phyloP scores from a whole-genome alignment of 176 grass and related monocot species.

The Triticum urartu region DNA sequence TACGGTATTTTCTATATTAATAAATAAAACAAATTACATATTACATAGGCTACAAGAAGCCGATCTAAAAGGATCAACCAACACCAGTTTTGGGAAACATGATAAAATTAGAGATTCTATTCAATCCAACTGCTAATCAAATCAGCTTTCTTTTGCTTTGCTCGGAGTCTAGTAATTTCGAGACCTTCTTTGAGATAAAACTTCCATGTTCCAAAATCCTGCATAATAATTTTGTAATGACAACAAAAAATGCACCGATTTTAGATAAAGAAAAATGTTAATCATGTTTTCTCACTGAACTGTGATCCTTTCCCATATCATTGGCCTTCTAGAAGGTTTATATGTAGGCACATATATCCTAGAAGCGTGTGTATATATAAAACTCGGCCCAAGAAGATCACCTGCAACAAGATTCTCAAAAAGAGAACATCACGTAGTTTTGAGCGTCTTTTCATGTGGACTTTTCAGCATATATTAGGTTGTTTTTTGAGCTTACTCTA shows the following conservation, averaged over 20 bases:
- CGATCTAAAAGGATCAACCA: no score
- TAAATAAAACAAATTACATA: no score
- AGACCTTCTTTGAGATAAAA: no score
- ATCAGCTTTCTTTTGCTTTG: no score
- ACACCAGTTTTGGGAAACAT: no score
- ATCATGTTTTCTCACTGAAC: neutral
- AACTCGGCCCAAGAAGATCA: slow-evolving; percentile 15
- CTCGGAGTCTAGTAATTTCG: no score
- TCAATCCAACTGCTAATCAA: no score
- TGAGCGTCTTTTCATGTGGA: slow-evolving; percentile 23
- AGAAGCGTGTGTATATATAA: neutral
- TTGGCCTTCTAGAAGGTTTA: slow-evolving; percentile 26
- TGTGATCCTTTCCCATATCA: neutral
- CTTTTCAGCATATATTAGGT: slow-evolving; percentile 5
- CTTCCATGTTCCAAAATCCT: neutral
- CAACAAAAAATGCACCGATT: neutral
- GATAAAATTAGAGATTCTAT: no score
- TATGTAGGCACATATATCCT: neutral
- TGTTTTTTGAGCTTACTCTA: slow-evolving; percentile 2
- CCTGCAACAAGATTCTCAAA: neutral
- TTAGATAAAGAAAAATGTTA: neutral
- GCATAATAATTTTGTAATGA: neutral
- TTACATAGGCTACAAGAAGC: no score
- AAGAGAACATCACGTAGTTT: neutral
- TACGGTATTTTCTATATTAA: no score